Evolutionary conservation across 2,329 filamentous ascomycete genomes (phyloP), one percentile per base, ranked within the genome.

Genomic region (Cladobotryum protrusum): DNA sequence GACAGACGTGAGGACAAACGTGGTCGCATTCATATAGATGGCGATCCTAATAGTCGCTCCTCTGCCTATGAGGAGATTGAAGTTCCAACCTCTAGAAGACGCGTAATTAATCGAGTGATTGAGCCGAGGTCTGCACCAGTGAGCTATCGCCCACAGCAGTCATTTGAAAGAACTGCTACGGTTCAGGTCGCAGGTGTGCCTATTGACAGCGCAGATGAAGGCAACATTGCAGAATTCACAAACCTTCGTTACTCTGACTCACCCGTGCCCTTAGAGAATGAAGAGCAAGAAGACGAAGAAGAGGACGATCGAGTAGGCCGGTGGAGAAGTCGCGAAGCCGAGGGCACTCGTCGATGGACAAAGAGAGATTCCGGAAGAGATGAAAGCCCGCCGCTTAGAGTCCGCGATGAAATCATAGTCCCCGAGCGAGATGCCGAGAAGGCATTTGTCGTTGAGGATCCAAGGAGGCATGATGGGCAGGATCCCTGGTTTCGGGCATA

Each of bases 401-500:
- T 9, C 13, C 32, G 32, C 17, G 15, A 37, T 40, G 36, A 35
- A 42, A 5, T 42, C 12, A 37, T 29, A 18, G 35, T 46, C 15
- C 29, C 19, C 4, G 43, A 34, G 14, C 20, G 15, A 9, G 45
- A 47, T 24, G 36, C 20, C 36, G 20, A 17, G 13, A 33, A 35
- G 43, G 15, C 33, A 15, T 45, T 45, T 29, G 43, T 24, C 6
- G 12, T 35, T 18, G n/a, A 17, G 4, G 43, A 47, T 15, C 36
- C 34, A 15, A n/a, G 12, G 5, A 36, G 19, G 8, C 45, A 45
- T 49, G 13, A 5, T 5, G 39, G 39, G 7, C 15, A 12, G 7
- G 35, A 40, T 24, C 12, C 13, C 8, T 19, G 15, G 6, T 40
- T 32, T 24, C 54, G 46, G 4, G 49, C 55, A 29, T 18, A 43